These are phyloP conservation scores for Clitopilus hobsonii DNA, from an alignment of 768 basidiomycete species.

Conservation along the genomic window DNA sequence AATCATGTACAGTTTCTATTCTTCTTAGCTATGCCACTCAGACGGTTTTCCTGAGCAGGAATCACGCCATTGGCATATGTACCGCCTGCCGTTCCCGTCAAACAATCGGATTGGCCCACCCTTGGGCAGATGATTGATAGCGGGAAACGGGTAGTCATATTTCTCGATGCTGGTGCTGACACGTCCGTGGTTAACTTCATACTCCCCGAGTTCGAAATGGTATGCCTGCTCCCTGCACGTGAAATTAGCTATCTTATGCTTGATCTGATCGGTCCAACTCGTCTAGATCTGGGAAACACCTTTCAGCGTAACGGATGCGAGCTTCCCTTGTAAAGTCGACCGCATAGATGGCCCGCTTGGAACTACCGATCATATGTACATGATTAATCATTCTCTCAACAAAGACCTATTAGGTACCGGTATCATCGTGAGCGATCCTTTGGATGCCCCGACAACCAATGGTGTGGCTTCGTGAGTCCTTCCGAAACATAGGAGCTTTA, in stretches of 20 bases:
- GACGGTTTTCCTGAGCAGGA: slow-evolving; percentile 17
- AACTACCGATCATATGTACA: slow-evolving; percentile 46
- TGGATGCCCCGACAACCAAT: slow-evolving; percentile 33
- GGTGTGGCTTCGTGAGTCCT: slow-evolving; percentile 30
- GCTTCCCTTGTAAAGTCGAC: slow-evolving; percentile 51
- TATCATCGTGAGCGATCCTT: slow-evolving; percentile 33
- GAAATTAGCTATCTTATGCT: background rate
- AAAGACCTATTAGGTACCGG: slow-evolving; percentile 34
- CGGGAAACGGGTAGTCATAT: slow-evolving; percentile 57
- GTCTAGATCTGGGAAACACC: slow-evolving; percentile 55
- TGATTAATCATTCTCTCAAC: slow-evolving; percentile 59
- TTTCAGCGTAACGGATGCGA: slow-evolving; percentile 42
- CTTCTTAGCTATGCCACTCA: background rate
- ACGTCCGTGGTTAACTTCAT: slow-evolving; percentile 41
- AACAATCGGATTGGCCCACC: slow-evolving; percentile 54
- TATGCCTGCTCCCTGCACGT: too few species aligned
- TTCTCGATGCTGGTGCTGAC: slow-evolving; percentile 50
- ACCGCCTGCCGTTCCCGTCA: slow-evolving; percentile 41
- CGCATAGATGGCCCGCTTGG: slow-evolving; percentile 45
- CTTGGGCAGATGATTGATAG: slow-evolving; percentile 56
- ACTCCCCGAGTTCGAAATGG: slow-evolving; percentile 55
- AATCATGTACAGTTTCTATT: background rate
- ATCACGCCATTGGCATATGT: slow-evolving; percentile 44
- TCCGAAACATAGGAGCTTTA: background rate
- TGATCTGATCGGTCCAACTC: slow-evolving; percentile 11